A percentile compares a stretch with the other conserved stretches of the same genome.
Conservation (phyloP, 2,329 filamentous ascomycete species). For the Elsinoe necatrix region DNA sequence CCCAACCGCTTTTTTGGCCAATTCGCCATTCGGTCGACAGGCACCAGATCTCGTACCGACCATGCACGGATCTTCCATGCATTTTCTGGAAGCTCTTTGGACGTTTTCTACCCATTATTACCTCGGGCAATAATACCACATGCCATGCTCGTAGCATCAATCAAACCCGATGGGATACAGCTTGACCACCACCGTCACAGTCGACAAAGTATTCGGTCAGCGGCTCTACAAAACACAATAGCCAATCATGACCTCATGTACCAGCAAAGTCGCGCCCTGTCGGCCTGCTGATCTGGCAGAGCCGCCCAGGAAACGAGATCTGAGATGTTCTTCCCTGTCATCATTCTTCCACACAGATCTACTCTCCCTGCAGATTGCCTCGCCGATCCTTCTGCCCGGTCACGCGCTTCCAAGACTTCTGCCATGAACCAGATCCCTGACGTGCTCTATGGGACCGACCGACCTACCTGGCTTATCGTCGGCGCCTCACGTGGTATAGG, state of each 20-base stretch:
- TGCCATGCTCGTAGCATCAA: no score
- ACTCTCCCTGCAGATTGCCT: not conserved
- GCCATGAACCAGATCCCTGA: constrained; percentile 37
- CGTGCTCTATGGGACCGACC: constrained; percentile 33
- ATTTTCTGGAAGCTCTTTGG: not conserved
- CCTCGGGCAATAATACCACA: not conserved
- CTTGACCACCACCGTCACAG: constrained; percentile 1
- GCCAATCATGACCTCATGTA: constrained; percentile 13
- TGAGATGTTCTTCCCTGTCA: constrained; percentile 1
- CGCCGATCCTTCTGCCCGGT: constrained; percentile 7
- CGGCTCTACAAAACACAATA: constrained; percentile 1
- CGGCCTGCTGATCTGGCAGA: not conserved
- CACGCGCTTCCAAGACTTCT: constrained; percentile 4
- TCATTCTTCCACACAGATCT: constrained; percentile 1
- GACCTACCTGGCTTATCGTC: constrained; percentile 40
- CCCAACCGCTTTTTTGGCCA: not conserved
- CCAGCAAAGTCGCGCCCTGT: not conserved
- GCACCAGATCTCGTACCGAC: constrained; percentile 2
- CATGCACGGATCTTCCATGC: constrained; percentile 3
- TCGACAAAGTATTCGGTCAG: not conserved
- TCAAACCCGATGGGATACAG: not conserved
- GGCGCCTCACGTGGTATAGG: constrained; percentile 43
- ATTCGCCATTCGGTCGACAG: not conserved
- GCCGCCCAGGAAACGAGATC: constrained; percentile 6
- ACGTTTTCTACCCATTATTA: not conserved